Evolutionary conservation across 495 filamentous ascomycete genomes (phyloP), one percentile per base, ranked within the genome.

Genomic region (Xylaria scruposa): DNA sequence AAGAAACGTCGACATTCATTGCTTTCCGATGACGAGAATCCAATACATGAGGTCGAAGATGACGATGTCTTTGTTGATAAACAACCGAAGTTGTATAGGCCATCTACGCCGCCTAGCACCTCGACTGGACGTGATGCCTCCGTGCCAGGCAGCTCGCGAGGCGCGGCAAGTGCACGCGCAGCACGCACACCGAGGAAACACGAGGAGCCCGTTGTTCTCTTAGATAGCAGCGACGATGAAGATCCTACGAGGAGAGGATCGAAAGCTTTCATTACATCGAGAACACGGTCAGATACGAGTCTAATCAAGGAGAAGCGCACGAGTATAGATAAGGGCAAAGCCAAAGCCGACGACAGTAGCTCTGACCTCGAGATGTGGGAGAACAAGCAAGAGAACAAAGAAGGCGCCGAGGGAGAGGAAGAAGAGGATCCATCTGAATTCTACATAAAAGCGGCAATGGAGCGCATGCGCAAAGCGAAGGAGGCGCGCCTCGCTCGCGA

Each of bases 391-490:
- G 47, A 47, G 15, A 59, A 68, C 19, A 51, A 68, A 31, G 46
- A 67, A 29, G 64, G 46, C 9, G 64, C 17, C 6, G 49, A 74
- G 15, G 66, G 62, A n/a, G 70, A 71, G 24, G 60, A 74, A 56
- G 74, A 75, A 42, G 76, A 78, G 13, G 75, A 80, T 5, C 73
- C 70, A 7, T 75, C 77, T 8, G 83, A 74, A 78, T 85, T 68
- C 33, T 78, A 80, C 58, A 56, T 79, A n/a, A 73, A 65, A n/a
- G 21, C 33, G 7, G 78, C 78, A 21, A 80, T 70, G 67, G 76
- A 77, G 54, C 74, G 76, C 7, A 65, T 47, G 65, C 64, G 63
- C 51, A 77, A 77, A 54, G 75, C 68, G 8, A 72, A 79, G 44
- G 75, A 73, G 53, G 72, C 75, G 17, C 73, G 64, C 15, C 64